Base-by-base conservation (phyloP, 1,139 yeast genomes). In the Blastobotrys malaysiensis region DNA sequence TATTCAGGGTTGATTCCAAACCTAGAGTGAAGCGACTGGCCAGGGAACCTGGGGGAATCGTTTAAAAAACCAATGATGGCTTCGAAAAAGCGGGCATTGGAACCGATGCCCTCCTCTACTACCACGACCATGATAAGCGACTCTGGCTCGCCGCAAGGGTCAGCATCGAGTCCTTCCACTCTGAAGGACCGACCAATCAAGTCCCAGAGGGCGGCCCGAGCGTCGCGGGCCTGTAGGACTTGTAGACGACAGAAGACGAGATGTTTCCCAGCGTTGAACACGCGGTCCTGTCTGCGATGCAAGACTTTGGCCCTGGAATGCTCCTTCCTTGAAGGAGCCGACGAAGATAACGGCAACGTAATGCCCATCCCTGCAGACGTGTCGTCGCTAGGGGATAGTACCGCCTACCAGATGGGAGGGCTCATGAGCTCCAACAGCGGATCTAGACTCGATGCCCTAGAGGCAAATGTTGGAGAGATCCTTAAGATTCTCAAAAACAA, bases 221-320 rank as follows among this genome's bases (percentile, higher is more conserved):
- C 84, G 0, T 65, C 78, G 3, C 74, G 74, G 58, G 89, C 89
- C 0, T 84, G 89, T 64, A 77, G 75, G 3, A 67, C 73, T 20
- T 84, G 89, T 63, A 71, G 88, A 43, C 76, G 71, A 58, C 86
- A 81, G 63, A 84, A 84, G 67, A 82, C 88, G 1, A 67, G 86
- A 54, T 84, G 89, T 61, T 77, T 83, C 59, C 73, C 82, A 49
- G 73, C 81, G 0, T 76, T 74, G 9, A 70, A 70, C 49, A 71
- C 79, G 1, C 63, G 71, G 14, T 73, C 80, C 3, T 84, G 89
- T 66, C 68, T 83, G 44, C 66, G 88, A 36, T 84, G 89, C 60
- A 65, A 74, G 2, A 80, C 82, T 19, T 64, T 83, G 51, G 77
- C 74, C 21, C 67, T 74, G 44, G 65, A 67, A 11, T 84, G 89